Evolutionary conservation across 2,329 filamentous ascomycete species (phyloP), one percentile per base, ranked within the genome.

Genomic region (Pseudopithomyces maydicus): DNA sequence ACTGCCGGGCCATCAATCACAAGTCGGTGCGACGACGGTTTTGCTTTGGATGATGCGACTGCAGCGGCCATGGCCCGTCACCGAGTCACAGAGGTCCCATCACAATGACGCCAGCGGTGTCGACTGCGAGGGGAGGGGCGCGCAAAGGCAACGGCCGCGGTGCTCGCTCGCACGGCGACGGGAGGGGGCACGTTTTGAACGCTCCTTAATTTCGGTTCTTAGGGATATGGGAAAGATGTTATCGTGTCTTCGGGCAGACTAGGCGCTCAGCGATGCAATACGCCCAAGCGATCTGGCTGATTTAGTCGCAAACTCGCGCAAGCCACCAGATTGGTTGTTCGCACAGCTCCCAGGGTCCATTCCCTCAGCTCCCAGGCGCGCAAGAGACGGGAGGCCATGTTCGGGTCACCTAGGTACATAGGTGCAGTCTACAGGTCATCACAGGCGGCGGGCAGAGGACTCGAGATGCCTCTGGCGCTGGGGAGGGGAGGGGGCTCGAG

Each of bases 201-300:
- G 57, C 67, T 74, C 72, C 69, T 74, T 74, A 74, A 76, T 76
- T 64, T 76, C 73, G 73, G 73, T 63, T 69, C 65, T 49, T 58
- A 54, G 65, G 60, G 56, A 65, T 56, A 32, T 41, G 35, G 20
- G 47, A 29, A 57, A 56, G 61, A 50, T 61, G 54, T 55, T 55
- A 57, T 54, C 56, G 55, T 59, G 14, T 39, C 59, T 65, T 62
- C 51, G 43, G 56, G 59, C 62, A 56, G 62, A 66, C 63, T 58
- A 71, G 66, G 64, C 64, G 57, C 61, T 52, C 59, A 61, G 57
- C 63, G 58, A 60, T 63, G 61, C 57, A 56, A 62, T 63, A 33
- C 56, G 59, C 52, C 51, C 63, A 70, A 71, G 69, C 69, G 67
- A 67, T 65, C 64, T 63, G 70, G 69, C 64, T 70, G 67, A 68